Evolutionary conservation across 768 basidiomycete species (phyloP), one percentile per base, ranked within the genome.

Genomic region (Amanita brunnescens): DNA sequence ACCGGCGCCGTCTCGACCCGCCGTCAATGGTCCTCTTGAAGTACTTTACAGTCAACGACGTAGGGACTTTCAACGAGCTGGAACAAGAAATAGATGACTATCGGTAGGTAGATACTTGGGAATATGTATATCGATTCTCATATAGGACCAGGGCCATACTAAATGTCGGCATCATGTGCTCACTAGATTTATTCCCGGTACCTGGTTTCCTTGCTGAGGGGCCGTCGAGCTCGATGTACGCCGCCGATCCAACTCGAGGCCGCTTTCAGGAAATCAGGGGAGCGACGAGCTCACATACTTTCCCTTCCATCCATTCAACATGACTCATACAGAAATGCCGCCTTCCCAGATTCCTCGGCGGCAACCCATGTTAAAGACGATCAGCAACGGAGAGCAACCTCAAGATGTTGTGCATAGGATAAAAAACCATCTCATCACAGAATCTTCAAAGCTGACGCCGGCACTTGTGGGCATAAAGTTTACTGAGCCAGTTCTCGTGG

Each of bases 131-230:
- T 26, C 21, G 7, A 13, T 21, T 6, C 20, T 44, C 8, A 34
- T 44, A 2, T n/a, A n/a, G 23, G 47, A 21, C 14, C 59, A 83
- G 81, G 49, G 73, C 77, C 39, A 63, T 83, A 38, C 67, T 74
- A 32, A 75, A 73, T 18, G 65, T 78, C 14, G 86, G 85, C 1
- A 70, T 85, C 10, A 68, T 88, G 20, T 88, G 86, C 64, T 78
- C 77, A n/a, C 79, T 80, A 52, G 85, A 87, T 64, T 70, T 87
- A 32, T 87, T 82, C 55, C 78, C 79, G 2, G 75, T 83, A 3
- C 74, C 77, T n/a, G 71, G 70, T 26, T 56, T 60, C 54, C 40
- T 58, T 30, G 39, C 48, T 16, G 23, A 42, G 9, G 34, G 47
- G 18, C 38, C 41, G 9, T 39, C 51, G 49, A 16, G 33, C 7